Base-by-base conservation (phyloP, 768 basidiomycete genomes). In the Panaeolus papilionaceus region DNA sequence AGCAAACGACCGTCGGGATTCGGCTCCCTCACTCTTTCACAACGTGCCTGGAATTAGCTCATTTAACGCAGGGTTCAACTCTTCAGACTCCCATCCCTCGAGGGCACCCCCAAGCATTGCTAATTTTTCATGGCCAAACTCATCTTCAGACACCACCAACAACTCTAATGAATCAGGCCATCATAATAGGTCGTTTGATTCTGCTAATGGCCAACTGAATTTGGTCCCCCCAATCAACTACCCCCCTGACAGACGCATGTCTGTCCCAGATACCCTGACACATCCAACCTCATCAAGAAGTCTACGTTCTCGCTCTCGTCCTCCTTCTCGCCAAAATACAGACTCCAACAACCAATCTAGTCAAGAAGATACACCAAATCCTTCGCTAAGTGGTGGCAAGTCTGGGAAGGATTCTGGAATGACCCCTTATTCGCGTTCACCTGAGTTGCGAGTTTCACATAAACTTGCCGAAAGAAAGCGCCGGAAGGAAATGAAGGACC, bases 401-500 rank as follows among this genome's bases (percentile, higher is more conserved):
- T 71, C 64, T 61, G 62, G 72, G 68, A 88, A 86, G 76, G 89
- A 87, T 54, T 69, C 81, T 37, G 77, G 86, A 66, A 72, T 84
- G 40, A 94, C 94, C 12, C 96, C 96, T 4, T 99, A 98, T 79
- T 96, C 96, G 64, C 92, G 97, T 67, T 95, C 93, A 0, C 97
- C 97, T 8, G 98, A 99, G 78, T 83, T 99, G 49, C 88, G 96
- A 64, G 90, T 98, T 38, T 95, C 94, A 2, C 98, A 99, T 80
- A 99, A 99, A 75, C 87, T 99, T 38, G 98, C 98, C 2, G 98
- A 99, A 80, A 84, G 98, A 68, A 98, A 99, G 79, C 82, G 98
- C 72, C 85, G 98, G 79, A 98, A 97, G 80, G 98, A 99, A 81
- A 99, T 99, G 98, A 98, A 98, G 77, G 96, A 98, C 68, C 78